Base-by-base conservation (phyloP, 2,329 filamentous ascomycete species). In the Phialophora verrucosa region DNA sequence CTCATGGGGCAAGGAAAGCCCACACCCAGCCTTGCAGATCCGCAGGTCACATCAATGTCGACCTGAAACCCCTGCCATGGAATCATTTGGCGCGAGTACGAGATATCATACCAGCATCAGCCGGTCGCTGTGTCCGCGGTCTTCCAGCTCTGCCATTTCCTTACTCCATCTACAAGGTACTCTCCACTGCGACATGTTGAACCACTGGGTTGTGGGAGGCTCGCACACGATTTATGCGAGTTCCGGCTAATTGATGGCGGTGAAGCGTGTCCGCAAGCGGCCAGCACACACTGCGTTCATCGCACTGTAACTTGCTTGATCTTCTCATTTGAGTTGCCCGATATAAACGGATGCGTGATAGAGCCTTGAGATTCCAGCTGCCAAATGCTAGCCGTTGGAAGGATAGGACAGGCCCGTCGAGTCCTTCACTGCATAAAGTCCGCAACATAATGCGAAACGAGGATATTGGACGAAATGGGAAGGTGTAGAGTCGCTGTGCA, bases 401-500 rank as follows among this genome's bases (percentile, higher is more conserved):
- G 8, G 14, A n/a, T 17, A 2, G 17, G 5, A 44, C 5, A 44
- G 6, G 38, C 14, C 17, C 6, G 17, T 44, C 17, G 17, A 44
- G 7, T 17, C 38, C 17, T n/a, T 44, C 38, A n/a, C 38, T n/a
- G 38, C 17, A 44, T n/a, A 44, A 44, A n/a, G 38, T 44, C 38
- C 38, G 14, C 38, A 44, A 17, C 38, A 44, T 44, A 44, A 38
- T n/a, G 38, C 38, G 2, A 44, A 44, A 44, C 38, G 6, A n/a
- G 6, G 38, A 44, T 29, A 53, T 29, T 29, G 27, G 23, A 53
- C 49, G 49, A 10, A 53, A 53, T 12, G 2, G 49, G 49, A 53
- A 53, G 49, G 23, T 29, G 49, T 53, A 53, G 7, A 53, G n/a
- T 27, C 6, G 49, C 38, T 53, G 23, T 27, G 23, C 49, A 53